phyloP scores from a whole-genome alignment of 1,139 yeast species.

The Candida glucosophila region DNA sequence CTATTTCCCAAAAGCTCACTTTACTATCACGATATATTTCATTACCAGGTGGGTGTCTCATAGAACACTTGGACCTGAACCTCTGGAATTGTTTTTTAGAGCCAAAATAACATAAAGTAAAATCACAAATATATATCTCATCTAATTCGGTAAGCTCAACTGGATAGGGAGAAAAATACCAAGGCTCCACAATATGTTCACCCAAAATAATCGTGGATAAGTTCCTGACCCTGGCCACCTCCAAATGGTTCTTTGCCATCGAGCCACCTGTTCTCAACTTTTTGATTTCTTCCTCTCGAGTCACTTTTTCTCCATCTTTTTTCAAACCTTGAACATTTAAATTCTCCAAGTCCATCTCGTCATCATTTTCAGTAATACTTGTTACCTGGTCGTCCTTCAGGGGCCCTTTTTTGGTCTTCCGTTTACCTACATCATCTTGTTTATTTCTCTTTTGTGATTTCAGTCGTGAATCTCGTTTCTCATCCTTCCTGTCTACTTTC shows the following conservation, averaged over 20 bases:
- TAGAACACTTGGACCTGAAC: slow-evolving; percentile 75
- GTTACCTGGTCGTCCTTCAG: slow-evolving; percentile 65
- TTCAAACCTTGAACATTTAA: slow-evolving; percentile 75
- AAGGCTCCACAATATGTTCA: slow-evolving; percentile 88
- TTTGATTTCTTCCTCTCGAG: slow-evolving; percentile 86
- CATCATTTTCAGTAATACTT: slow-evolving; percentile 30
- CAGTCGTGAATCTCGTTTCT: no score
- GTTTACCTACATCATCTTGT: slow-evolving; percentile 15
- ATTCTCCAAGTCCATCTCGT: slow-evolving; percentile 80
- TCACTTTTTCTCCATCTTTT: slow-evolving; percentile 59
- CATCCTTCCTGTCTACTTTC: slow-evolving; percentile 42
- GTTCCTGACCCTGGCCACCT: slow-evolving; percentile 86
- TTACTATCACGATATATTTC: slow-evolving; percentile 87
- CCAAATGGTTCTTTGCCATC: slow-evolving; percentile 87
- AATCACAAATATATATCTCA: slow-evolving; percentile 82
- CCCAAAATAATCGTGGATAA: slow-evolving; percentile 75
- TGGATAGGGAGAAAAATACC: slow-evolving; percentile 98
- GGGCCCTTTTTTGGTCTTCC: slow-evolving; percentile 22
- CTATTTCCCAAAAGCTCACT: slow-evolving; percentile 83
- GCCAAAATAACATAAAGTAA: slow-evolving; percentile 81
- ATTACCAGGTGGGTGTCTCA: slow-evolving; percentile 96
- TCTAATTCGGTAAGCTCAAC: slow-evolving; percentile 89
- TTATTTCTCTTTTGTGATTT: no score
- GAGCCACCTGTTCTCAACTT: slow-evolving; percentile 90
- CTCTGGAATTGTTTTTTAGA: slow-evolving; percentile 87